Evolutionary conservation across 148 eudicot species (phyloP).

Genomic region (Drosera capensis): DNA sequence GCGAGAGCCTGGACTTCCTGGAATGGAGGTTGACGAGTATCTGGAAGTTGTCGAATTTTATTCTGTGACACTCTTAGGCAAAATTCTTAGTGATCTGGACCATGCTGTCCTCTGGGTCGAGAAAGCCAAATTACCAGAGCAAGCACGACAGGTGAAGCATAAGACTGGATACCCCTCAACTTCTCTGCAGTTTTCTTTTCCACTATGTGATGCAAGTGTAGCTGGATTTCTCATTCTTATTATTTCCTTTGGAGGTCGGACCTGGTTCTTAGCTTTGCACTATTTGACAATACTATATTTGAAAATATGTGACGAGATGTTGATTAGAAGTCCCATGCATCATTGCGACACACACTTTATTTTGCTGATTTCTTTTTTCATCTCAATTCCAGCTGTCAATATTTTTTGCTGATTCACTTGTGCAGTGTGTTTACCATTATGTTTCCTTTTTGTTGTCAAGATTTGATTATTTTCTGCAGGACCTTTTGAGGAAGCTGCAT

Average conservation of each 20-base stretch:
- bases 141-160: constrained; percentile 55
- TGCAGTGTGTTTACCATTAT: not conserved
- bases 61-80: constrained; percentile 42
- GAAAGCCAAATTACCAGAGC: constrained; percentile 63
- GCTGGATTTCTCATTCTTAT: no score
- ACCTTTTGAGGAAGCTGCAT: constrained; percentile 51
- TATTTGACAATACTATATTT: no score
- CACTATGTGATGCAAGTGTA: no score
- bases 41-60: constrained; percentile 73
- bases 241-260: no score
- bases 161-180: constrained; percentile 1
- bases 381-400: no score
- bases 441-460: not conserved
- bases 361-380: no score
- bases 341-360: no score
- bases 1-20: constrained; percentile 11
- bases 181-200: no score
- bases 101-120: constrained; percentile 73
- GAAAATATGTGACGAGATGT: no score
- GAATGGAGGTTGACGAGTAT: constrained; percentile 43
- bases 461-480: constrained; percentile 22
- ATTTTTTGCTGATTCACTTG: not conserved
- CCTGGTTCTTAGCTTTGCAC: no score
- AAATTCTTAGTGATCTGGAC: constrained; percentile 23
- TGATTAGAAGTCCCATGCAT: no score